Evolutionary conservation across 768 basidiomycete species (phyloP), one percentile per base, ranked within the genome.

Genomic region (Pisolithus microcarpus): DNA sequence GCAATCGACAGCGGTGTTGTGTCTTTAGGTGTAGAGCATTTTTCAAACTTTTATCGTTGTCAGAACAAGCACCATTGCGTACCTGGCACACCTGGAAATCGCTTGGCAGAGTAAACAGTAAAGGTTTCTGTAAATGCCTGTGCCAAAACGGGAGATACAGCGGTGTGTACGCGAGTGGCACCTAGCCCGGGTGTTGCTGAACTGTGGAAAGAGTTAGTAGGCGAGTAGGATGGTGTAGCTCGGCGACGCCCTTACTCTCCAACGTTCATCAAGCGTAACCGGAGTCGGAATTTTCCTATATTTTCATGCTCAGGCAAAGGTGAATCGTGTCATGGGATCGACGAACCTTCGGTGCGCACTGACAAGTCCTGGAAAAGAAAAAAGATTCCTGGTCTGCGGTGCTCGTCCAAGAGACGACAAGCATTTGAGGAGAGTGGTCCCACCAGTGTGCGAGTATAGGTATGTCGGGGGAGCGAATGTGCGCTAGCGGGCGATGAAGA

Each of bases 301-400:
- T 37, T 42, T 46, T 45, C 54, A 59, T 53, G 61, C 56, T 46
- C 52, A 57, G 49, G 55, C 58, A 59, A 56, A 66, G 57, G 59
- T 54, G 55, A 50, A 56, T 49, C 43, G 52, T 49, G 61, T 58
- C 65, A 55, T 47, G 65, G 65, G 7, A 61, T 62, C 46, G 48
- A 48, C 62, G 62, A 67, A 85, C 89, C 90, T 79, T 97, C 94
- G 18, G 90, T 94, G 51, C 94, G 80, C 44, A 97, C 87, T 43
- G 90, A 92, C 48, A 97, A 70, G 70, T 96, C 94, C 65, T 92
- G 91, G 71, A 94, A 91, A 54, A 96, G 82, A 72, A 96, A 97
- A 69, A 91, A 97, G 55, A 96, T 85, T 7, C 93, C 94, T 46
- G 80, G 77, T 55, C 84, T 82, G 54, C 87, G 84, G 66, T 92